Evolutionary conservation across 2,329 filamentous ascomycete genomes (phyloP).

Genomic region (Botrytis cinerea): DNA sequence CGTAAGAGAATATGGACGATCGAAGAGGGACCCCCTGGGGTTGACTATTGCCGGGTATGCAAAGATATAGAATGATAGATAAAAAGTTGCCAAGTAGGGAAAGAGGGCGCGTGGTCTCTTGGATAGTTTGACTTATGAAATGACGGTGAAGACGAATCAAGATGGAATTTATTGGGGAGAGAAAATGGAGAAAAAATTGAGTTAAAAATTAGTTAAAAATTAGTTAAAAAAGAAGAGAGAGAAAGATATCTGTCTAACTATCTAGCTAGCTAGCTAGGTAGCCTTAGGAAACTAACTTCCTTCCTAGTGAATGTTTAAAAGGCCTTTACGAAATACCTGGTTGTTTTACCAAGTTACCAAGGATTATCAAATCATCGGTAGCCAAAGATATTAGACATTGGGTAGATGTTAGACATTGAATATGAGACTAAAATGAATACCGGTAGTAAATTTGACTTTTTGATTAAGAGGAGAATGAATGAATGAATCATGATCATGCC

Average conservation of each 20-base stretch:
- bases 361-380: not conserved
- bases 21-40: not conserved
- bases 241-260: not conserved
- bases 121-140: not conserved
- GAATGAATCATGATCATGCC: not conserved
- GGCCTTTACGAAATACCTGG: not conserved
- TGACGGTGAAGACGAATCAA: conserved; percentile 14
- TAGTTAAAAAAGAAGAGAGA: not conserved
- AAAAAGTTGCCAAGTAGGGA: conserved; percentile 17
- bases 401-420: too few relatives aligned
- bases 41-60: not conserved
- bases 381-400: not conserved
- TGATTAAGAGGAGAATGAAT: not conserved
- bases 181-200: too few relatives aligned
- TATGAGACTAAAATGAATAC: not conserved
- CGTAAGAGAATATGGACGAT: not conserved
- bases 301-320: conserved; percentile 5
- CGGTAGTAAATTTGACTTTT: not conserved
- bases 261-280: not conserved
- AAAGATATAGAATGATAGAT: conserved; percentile 2
- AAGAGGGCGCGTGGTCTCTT: conserved; percentile 3
- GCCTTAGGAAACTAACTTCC: not conserved
- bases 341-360: not conserved
- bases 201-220: not conserved
- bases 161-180: not conserved